Evolutionary conservation across 768 basidiomycete genomes (phyloP).

Genomic region (Tricholoma hemisulphureum): DNA sequence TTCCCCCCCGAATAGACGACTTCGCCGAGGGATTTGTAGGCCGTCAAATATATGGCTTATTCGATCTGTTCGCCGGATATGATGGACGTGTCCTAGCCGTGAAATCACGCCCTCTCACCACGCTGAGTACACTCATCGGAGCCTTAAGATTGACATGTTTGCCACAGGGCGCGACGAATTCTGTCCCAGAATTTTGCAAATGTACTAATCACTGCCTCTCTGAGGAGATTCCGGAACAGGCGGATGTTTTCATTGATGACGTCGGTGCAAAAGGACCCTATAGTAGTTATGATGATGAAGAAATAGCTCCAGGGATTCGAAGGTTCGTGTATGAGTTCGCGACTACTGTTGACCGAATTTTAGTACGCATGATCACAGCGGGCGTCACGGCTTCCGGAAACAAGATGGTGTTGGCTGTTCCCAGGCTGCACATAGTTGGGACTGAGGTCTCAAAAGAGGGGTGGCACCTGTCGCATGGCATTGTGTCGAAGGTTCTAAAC

Average conservation of each 20-base stretch:
- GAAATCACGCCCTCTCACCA: conserved; percentile 30
- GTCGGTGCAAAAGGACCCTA: conserved; percentile 16
- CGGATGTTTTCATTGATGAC: conserved; percentile 21
- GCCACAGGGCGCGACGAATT: conserved; percentile 35
- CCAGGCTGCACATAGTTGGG: conserved; percentile 27
- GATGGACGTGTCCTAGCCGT: conserved; percentile 26
- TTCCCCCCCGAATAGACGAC: conserved; percentile 19
- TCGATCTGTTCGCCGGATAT: conserved; percentile 33
- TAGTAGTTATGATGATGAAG: conserved; percentile 13
- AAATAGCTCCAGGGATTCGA: conserved; percentile 22
- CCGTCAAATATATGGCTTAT: conserved; percentile 19
- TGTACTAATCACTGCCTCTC: conserved; percentile 13
- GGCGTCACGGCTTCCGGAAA: conserved; percentile 33
- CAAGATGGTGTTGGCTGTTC: conserved; percentile 24
- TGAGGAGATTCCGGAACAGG: conserved; percentile 12
- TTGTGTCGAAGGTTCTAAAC: conserved; percentile 26
- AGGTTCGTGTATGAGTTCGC: conserved; percentile 29
- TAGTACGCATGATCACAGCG: conserved; percentile 20
- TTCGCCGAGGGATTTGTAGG: conserved; percentile 26
- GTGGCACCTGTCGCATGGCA: conserved; percentile 22
- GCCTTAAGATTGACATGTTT: conserved; percentile 20
- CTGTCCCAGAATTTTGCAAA: conserved; percentile 32
- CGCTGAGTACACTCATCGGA: conserved; percentile 28
- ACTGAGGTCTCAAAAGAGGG: conserved; percentile 27
- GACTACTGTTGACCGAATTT: conserved; percentile 19